Conservation (phyloP, 768 basidiomycete species). For the Russula lepida region DNA sequence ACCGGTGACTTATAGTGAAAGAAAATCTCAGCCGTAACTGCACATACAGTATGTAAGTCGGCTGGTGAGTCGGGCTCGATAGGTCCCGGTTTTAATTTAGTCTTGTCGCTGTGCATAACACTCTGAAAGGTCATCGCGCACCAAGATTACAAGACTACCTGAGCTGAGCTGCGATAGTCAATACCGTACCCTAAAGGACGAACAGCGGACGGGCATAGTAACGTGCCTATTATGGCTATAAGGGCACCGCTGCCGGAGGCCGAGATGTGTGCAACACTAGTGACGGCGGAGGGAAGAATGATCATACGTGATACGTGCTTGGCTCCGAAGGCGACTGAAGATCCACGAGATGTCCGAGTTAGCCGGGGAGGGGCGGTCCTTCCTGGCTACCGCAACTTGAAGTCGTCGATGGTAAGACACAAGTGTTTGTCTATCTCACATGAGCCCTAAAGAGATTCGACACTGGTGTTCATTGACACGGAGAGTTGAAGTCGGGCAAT, state of each 20-base stretch:
- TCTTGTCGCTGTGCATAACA: too few species aligned
- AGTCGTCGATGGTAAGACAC: neutral
- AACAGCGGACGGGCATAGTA: neutral
- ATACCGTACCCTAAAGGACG: neutral
- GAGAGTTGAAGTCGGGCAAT: neutral
- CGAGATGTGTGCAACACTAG: neutral
- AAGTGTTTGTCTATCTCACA: neutral
- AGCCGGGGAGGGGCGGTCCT: neutral
- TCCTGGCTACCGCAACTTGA: neutral
- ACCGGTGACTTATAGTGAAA: too few species aligned
- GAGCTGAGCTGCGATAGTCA: too few species aligned
- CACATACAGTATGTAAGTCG: too few species aligned
- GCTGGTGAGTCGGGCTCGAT: too few species aligned
- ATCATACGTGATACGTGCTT: neutral
- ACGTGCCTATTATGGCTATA: neutral
- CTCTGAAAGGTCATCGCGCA: too few species aligned
- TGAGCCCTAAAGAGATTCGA: neutral
- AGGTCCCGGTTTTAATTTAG: too few species aligned
- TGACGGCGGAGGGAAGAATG: neutral
- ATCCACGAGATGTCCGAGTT: neutral
- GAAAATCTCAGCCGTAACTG: too few species aligned
- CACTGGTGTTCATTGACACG: neutral
- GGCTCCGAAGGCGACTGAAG: neutral
- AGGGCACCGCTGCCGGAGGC: neutral
- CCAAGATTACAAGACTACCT: too few species aligned